Base-by-base conservation (phyloP, 768 basidiomycete genomes). In the Lactarius akahatsu region DNA sequence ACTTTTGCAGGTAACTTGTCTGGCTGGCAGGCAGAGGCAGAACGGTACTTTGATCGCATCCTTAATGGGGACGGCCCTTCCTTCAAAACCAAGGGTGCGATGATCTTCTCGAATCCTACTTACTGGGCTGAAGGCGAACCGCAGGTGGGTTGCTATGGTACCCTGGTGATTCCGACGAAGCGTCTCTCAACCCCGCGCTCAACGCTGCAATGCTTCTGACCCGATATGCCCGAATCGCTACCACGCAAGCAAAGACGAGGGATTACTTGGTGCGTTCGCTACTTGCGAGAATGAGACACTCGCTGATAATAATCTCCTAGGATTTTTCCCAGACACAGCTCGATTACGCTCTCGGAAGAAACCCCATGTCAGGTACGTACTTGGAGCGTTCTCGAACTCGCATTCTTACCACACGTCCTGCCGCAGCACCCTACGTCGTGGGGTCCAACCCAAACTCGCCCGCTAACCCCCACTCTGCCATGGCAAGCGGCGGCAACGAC, bases 361-460 rank as follows among this genome's bases (percentile, higher is more conserved):
- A 98, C 73, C 88, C 94, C 0, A 96, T 95, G 93, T 86, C 84
- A 65, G 84, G 92, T 90, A 72, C 57, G 82, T 34, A 23, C 43
- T 36, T 47, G 30, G 11, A 10, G 1, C 32, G 15, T 57, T n/a
- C 32, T 28, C 32, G 15, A 2, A 8, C 20, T 34, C 23, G 20
- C 18, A 6, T n/a, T 41, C n/a, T 62, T 26, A 61, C 57, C 32
- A 43, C 57, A 18, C 32, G 32, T 70, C 69, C 52, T 30, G 71
- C 72, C 11, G 20, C 69, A 87, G 90, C 85, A 11, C 88, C 91
- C 1, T 98, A 97, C 75, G 77, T 97, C 58, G 94, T 97, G 28
- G 95, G 96, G 45, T 79, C 82, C 57, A 93, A 96, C 76, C 92
- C 94, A 1, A 96, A 96, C 74, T 90, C 96, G 15, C 94, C 94